A percentile compares a stretch with the other conserved stretches of the same genome.
Evolutionary conservation across 2,329 filamentous ascomycete species (phyloP).

Genomic region (Corniculantispora saksenae): DNA sequence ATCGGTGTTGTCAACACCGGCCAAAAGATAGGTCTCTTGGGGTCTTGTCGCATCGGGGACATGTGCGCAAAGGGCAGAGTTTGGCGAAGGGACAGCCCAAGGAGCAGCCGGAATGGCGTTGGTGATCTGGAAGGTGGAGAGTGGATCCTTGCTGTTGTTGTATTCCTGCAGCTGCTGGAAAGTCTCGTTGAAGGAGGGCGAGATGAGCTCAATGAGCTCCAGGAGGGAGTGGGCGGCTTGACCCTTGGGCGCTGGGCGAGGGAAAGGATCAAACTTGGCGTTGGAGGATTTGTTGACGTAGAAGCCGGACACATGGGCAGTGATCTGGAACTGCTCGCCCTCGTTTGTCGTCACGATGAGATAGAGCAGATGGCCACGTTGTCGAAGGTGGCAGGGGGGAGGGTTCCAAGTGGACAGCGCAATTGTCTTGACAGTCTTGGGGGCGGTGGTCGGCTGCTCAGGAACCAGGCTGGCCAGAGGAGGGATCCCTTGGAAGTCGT

Average conservation of each 20-base stretch:
- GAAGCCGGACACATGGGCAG: constrained; percentile 90
- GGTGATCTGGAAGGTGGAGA: constrained; percentile 92
- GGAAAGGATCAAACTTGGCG: constrained; percentile 89
- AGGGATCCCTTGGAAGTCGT: constrained; percentile 72
- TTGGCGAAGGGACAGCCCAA: constrained; percentile 78
- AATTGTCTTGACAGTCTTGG: constrained; percentile 89
- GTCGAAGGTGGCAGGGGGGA: constrained; percentile 84
- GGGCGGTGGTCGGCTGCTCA: constrained; percentile 63
- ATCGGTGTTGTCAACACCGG: constrained; percentile 90
- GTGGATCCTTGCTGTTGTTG: constrained; percentile 81
- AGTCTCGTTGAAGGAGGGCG: constrained; percentile 75
- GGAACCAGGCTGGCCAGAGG: constrained; percentile 73
- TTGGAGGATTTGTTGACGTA: constrained; percentile 97
- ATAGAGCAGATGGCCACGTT: constrained; percentile 91
- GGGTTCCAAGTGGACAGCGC: constrained; percentile 95
- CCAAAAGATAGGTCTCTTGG: constrained; percentile 88
- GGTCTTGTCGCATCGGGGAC: constrained; percentile 82
- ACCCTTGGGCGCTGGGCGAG: constrained; percentile 75
- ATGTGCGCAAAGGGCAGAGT: constrained; percentile 67
- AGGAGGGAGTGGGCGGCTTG: constrained; percentile 83
- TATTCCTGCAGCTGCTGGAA: constrained; percentile 81
- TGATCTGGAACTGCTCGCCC: constrained; percentile 92
- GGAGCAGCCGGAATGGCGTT: constrained; percentile 91
- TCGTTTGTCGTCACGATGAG: constrained; percentile 87
- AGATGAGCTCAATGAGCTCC: constrained; percentile 74